phyloP scores from a whole-genome alignment of 257 asterid genomes.

The Salvia splendens region DNA sequence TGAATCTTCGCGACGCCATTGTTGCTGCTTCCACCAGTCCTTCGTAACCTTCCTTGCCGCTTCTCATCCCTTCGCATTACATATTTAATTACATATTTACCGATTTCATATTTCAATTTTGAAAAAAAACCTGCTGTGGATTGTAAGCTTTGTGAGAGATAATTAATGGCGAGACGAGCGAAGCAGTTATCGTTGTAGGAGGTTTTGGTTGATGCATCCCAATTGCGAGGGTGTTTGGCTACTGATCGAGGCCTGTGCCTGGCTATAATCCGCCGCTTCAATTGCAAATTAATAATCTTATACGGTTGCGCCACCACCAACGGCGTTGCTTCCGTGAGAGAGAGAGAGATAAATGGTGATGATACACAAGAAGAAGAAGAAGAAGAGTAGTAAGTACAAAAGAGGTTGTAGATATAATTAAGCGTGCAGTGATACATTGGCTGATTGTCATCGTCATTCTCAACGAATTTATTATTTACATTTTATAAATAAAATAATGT shows the following conservation, averaged over 20 bases:
- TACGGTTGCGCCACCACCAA: constrained; percentile 26
- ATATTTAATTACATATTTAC: too few relatives aligned
- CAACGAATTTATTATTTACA: too few relatives aligned
- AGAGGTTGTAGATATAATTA: constrained; percentile 34
- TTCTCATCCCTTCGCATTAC: constrained; percentile 47
- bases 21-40: constrained; percentile 74
- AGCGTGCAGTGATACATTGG: not conserved
- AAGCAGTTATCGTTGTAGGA: constrained; percentile 68
- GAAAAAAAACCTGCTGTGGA: constrained; percentile 43
- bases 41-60: constrained; percentile 58
- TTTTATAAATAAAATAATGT: too few relatives aligned
- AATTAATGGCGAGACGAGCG: constrained; percentile 69
- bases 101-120: too few relatives aligned
- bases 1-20: constrained; percentile 50
- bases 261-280: constrained; percentile 29
- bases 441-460: too few relatives aligned
- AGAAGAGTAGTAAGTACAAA: too few relatives aligned
- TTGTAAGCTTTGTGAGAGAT: constrained; percentile 68
- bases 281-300: constrained; percentile 28
- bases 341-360: not conserved
- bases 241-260: constrained; percentile 35
- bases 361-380: constrained; percentile 14
- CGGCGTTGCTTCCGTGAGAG: constrained; percentile 42
- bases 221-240: constrained; percentile 30
- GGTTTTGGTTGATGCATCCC: constrained; percentile 16